Conservation (phyloP, 2,329 filamentous ascomycete species). For the Dothideomycetes sp. region DNA sequence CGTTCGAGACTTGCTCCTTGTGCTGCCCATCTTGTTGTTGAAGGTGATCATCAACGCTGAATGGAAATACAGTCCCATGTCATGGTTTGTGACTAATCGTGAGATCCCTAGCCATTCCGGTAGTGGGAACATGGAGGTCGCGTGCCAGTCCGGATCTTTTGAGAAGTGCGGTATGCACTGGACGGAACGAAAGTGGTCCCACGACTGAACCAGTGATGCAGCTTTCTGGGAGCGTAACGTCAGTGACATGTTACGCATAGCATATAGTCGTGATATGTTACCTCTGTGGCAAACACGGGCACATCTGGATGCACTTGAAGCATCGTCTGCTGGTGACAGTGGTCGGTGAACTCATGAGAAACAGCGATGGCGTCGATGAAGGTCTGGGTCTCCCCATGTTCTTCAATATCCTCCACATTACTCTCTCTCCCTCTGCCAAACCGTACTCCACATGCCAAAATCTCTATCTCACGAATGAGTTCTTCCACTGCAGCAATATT, state of each 20-base stretch:
- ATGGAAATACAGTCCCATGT: conserved; percentile 47
- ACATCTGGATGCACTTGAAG: conserved; percentile 41
- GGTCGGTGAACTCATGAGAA: conserved; percentile 58
- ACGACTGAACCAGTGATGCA: conserved; percentile 43
- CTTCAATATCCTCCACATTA: conserved; percentile 11
- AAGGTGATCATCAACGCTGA: conserved; percentile 51
- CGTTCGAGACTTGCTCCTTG: conserved; percentile 16
- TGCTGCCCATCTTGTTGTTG: conserved; percentile 18
- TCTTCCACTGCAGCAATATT: conserved; percentile 46
- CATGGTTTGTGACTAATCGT: conserved; percentile 41
- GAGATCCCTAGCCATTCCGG: conserved; percentile 53
- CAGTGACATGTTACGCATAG: background rate
- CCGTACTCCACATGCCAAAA: conserved; percentile 20
- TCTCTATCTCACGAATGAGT: conserved; percentile 40
- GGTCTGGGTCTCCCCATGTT: conserved; percentile 14
- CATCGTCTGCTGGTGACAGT: conserved; percentile 53
- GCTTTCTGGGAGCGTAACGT: conserved; percentile 32
- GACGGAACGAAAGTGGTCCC: conserved; percentile 49
- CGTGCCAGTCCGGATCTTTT: conserved; percentile 32
- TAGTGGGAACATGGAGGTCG: conserved; percentile 33
- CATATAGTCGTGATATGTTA: conserved; percentile 10
- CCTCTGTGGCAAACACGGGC: conserved; percentile 47
- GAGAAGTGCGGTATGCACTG: conserved; percentile 37
- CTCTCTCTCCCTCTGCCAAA: conserved; percentile 10
- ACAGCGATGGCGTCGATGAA: conserved; percentile 49